phyloP scores from a whole-genome alignment of 257 asterid species.

The Plantago ovata region DNA sequence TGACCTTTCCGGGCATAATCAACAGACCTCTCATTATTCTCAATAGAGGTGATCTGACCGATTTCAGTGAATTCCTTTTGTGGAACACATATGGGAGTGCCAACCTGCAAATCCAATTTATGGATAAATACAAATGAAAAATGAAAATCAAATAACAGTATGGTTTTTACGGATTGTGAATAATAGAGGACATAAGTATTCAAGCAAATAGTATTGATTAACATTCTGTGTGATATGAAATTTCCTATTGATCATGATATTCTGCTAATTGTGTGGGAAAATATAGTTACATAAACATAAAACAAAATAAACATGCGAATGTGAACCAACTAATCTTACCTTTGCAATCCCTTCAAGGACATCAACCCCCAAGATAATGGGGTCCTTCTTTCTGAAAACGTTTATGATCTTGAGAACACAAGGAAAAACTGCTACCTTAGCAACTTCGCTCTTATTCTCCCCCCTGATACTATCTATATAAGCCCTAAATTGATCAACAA shows the following conservation, averaged over 20 bases:
- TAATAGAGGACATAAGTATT: no score
- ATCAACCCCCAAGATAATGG: conserved; percentile 93
- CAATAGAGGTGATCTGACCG: conserved; percentile 86
- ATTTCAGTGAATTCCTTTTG: conserved; percentile 72
- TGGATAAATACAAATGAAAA: no score
- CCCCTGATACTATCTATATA: conserved; percentile 88
- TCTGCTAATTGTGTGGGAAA: no score
- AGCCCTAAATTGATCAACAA: conserved; percentile 93
- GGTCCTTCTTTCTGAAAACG: conserved; percentile 89
- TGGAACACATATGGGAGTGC: conserved; percentile 89
- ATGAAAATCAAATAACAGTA: no score
- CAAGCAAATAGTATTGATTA: no score
- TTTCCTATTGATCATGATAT: no score
- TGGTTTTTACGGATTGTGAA: no score
- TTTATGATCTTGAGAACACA: conserved; percentile 82
- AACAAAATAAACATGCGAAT: neutral
- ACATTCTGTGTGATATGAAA: no score
- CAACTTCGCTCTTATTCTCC: conserved; percentile 85
- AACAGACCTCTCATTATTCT: conserved; percentile 85
- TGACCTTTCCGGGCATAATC: conserved; percentile 91
- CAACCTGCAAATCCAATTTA: conserved; percentile 33
- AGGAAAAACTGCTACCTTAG: conserved; percentile 94
- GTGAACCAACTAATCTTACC: conserved; percentile 38
- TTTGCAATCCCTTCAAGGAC: conserved; percentile 73
- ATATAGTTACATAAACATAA: neutral